Base-by-base conservation (phyloP, 805 yeast genomes). In the Starmerella asiatica region DNA sequence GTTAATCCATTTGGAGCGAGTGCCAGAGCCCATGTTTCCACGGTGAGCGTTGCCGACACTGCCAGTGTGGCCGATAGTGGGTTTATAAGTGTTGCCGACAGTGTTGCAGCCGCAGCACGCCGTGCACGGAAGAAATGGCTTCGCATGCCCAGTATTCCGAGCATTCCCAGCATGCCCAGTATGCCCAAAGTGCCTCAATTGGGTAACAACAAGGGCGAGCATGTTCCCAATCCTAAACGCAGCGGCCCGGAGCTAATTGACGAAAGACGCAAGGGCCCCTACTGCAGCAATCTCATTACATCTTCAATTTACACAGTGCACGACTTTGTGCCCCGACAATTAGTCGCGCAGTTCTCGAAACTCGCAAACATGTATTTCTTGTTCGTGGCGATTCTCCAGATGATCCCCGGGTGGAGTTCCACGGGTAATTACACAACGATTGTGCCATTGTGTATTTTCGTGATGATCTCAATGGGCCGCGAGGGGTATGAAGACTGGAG, bases 381-480 rank as follows among this genome's bases (percentile, higher is more conserved):
- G 70, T 67, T 76, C 3, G 91, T 91, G 15, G 86, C 97, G 2
- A 79, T 91, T 45, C 65, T 91, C 65, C 98, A 91, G 57, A 77
- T 88, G 86, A 78, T 91, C 35, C 97, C 98, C 0, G 74, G 85
- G 2, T 91, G 95, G 96, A 83, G 95, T 1, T 84, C 98, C 5
- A 91, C 98, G 0, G 98, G 97, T 44, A 79, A 85, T 11, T 84
- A 75, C 56, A 91, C 97, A 3, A 91, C 98, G 2, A 88, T 91
- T 51, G 69, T 86, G 30, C 97, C 98, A 2, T 65, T 91, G 42
- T 63, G 77, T 58, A 70, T 91, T 5, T 91, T 91, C 58, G 82
- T 91, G 62, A 67, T 83, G 6, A 81, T 91, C 21, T 83, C 97
- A 0, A 85, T 88, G 61, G 71, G 79, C 7, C 71, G 97, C 49